Base-by-base conservation (phyloP, 2,329 filamentous ascomycete genomes). In the Phyllosticta citrichinensis region DNA sequence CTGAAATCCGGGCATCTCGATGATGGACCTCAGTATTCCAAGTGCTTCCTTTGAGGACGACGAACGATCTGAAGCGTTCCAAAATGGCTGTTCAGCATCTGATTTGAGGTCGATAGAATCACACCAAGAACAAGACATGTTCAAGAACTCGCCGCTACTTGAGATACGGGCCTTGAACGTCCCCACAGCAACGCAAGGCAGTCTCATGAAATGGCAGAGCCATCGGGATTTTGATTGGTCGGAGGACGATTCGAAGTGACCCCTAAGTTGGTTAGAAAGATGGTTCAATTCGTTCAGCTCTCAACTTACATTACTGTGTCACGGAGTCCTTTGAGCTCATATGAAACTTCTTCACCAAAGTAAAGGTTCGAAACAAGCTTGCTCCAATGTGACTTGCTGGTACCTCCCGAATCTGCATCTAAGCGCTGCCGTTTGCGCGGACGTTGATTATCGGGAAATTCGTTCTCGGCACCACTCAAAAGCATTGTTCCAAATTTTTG, bases 41-140 rank as follows among this genome's bases (percentile, higher is more conserved):
- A 57, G 12, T 12, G 33, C 56, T 17, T 71, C 68, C 63, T 69
- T 73, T 70, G 72, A 74, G 25, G 71, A 68, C 19, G 69, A 66
- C 2, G 62, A 62, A 19, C 58, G 47, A 35, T 62, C 61, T 22
- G 58, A 52, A 9, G 14, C 25, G 9, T 61, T 52, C 55, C 59
- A 52, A 27, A n/a, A n/a, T 6, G 14, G 12, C 55, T 60, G 40
- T 71, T 64, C 40, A 24, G 5, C 4, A n/a, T 6, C n/a, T 12
- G 17, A 22, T n/a, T 12, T 55, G n/a, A 47, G 2, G 9, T 55
- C 33, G 17, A 12, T 12, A 19, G 27, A 20, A 35, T 62, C 60
- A 51, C 60, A 62, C 8, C 54, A 10, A n/a, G 55, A n/a, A 20
- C 60, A 62, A 22, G 12, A 57, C 19, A 35, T 58, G 52, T 30